Evolutionary conservation across 2,329 filamentous ascomycete species (phyloP).

Genomic region (Cephalotrichum gorgonifer): DNA sequence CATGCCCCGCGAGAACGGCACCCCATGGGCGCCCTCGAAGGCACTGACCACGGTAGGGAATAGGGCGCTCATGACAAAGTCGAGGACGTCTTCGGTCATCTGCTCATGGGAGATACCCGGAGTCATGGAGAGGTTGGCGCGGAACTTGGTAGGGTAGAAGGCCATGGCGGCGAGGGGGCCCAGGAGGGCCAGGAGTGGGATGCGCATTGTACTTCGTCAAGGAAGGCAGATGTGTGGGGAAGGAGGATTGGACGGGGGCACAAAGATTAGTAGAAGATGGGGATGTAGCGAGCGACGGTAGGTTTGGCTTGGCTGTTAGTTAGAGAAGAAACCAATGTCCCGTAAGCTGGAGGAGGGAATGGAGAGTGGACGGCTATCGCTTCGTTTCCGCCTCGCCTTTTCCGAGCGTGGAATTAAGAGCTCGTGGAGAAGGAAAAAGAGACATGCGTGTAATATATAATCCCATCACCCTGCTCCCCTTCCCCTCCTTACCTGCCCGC

Average conservation of each 20-base stretch:
- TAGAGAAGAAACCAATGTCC: background rate
- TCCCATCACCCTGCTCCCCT: background rate
- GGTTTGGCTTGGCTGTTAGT: background rate
- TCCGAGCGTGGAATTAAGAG: background rate
- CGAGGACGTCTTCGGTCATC: slow-evolving; percentile 8
- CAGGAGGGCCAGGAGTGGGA: background rate
- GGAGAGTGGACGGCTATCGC: background rate
- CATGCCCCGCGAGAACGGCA: slow-evolving; percentile 5
- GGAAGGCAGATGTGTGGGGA: background rate
- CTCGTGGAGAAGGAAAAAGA: background rate
- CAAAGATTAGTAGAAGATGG: background rate
- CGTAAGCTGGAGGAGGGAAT: background rate
- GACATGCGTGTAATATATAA: background rate
- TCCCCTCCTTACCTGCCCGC: background rate
- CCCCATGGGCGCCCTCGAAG: background rate
- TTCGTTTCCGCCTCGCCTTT: background rate
- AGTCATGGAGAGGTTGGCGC: slow-evolving; percentile 7
- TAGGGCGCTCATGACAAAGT: background rate
- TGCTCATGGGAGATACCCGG: slow-evolving; percentile 10
- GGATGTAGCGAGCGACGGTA: background rate
- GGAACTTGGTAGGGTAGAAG: slow-evolving; percentile 10
- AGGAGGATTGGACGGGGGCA: background rate
- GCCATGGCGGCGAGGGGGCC: slow-evolving; percentile 1
- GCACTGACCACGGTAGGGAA: slow-evolving; percentile 1
- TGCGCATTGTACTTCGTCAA: background rate